Conservation (phyloP, 371 early-diverging fungal species). For the Haplosporangium sp. region DNA sequence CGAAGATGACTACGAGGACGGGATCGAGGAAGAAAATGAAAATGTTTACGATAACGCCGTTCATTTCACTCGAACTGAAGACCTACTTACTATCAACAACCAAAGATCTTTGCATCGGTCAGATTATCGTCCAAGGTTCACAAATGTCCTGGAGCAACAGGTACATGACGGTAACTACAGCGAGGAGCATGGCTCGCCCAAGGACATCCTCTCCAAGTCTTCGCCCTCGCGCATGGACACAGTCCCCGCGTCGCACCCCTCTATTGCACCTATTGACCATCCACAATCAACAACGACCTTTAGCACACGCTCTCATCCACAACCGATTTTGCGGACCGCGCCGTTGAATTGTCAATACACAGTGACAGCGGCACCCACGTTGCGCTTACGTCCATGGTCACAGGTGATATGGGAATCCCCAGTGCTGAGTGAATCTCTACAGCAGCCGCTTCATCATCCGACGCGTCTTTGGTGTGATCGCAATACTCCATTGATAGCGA, state of each 20-base stretch:
- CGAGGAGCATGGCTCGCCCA: conserved; percentile 17
- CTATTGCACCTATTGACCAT: conserved; percentile 1
- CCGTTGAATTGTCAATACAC: no score
- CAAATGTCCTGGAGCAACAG: conserved; percentile 3
- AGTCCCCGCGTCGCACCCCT: background rate
- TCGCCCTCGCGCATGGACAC: background rate
- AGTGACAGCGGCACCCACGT: background rate
- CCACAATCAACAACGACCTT: conserved; percentile 22
- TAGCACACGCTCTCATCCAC: conserved; percentile 9
- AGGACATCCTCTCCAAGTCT: background rate
- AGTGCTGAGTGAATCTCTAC: conserved; percentile 7
- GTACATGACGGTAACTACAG: background rate
- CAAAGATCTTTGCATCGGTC: conserved; percentile 10
- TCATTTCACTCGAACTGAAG: background rate
- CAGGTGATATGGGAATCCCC: conserved; percentile 53
- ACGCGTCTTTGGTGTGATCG: no score
- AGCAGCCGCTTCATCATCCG: conserved; percentile 6
- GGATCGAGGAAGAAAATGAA: background rate
- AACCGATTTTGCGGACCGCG: background rate
- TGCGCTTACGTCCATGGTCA: conserved; percentile 34
- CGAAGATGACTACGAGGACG: conserved; percentile 11
- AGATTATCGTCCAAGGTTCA: conserved; percentile 1
- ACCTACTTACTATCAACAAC: background rate
- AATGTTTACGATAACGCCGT: background rate
- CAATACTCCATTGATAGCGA: background rate